Base-by-base conservation (phyloP, 1,139 yeast genomes). In the Blastobotrys petasosporus region DNA sequence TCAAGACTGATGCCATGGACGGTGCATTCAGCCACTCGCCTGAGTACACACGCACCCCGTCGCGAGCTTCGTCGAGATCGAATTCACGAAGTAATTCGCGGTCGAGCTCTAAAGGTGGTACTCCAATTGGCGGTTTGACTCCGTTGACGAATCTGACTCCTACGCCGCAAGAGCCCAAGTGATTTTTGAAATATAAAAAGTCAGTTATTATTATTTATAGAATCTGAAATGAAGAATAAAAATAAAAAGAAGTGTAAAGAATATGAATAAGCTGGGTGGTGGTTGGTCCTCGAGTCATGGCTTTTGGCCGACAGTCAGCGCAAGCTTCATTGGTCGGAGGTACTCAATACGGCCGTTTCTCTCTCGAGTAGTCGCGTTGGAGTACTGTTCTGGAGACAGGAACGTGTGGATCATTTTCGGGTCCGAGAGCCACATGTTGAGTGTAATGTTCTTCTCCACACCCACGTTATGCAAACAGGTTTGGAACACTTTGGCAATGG, bases 11-110 rank as follows among this genome's bases (percentile, higher is more conserved):
- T 11, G 60, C 63, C 25, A 64, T 65, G 68, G 68, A 65, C 39
- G 68, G 67, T 6, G 65, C 65, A 7, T 62, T 58, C 48, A 60
- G 64, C 38, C 57, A 54, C 32, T 54, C 61, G 31, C 68, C 68
- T 1, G 66, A 63, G 42, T 51, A 51, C 32, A 36, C 30, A 12
- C 39, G 45, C 17, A 35, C 29, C 5, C 40, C 12, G 9, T 41
- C 45, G 12, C 4, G 15, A 13, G 9, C 33, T 8, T 8, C 12
- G 33, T 31, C 12, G 33, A 31, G 15, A 8, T 20, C 25, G 25
- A 20, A 20, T 20, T 20, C 25, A 7, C 4, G 25, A 20, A 20
- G 25, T 20, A 20, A 20, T 20, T 20, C 25, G 7, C 25, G 25
- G 7, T 20, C 25, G 25, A 20, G 25, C 25, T 20, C 25, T 4